Conservation (phyloP, 495 filamentous ascomycete species). For the Paragyromitra xinjiangensis region DNA sequence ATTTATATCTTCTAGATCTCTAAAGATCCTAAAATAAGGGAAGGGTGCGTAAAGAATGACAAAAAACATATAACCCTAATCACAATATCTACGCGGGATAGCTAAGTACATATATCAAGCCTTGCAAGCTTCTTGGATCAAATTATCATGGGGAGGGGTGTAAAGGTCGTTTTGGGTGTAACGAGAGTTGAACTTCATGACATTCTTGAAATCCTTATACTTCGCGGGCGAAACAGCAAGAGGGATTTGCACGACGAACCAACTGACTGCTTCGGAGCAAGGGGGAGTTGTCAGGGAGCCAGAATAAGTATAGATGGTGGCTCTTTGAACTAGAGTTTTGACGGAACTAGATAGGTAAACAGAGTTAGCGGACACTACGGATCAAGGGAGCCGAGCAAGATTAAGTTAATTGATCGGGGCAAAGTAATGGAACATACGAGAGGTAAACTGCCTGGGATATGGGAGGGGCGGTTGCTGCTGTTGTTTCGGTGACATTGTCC, state of each 20-base stretch:
- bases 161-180: constrained; percentile 63
- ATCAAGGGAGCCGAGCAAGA: constrained; percentile 57
- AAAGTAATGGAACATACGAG: constrained; percentile 13
- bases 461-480: background rate
- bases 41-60: background rate
- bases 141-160: constrained; percentile 26
- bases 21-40: background rate
- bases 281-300: constrained; percentile 76
- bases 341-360: constrained; percentile 26
- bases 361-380: constrained; percentile 23
- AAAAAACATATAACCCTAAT: background rate
- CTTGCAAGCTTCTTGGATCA: constrained; percentile 30
- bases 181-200: constrained; percentile 72
- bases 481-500: background rate
- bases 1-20: background rate
- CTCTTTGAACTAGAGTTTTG: constrained; percentile 1
- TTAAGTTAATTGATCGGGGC: constrained; percentile 55
- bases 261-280: constrained; percentile 70
- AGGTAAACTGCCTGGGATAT: background rate
- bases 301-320: constrained; percentile 61
- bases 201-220: constrained; percentile 65
- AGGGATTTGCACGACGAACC: constrained; percentile 66
- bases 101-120: background rate
- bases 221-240: constrained; percentile 64
- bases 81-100: constrained; percentile 10